Base-by-base conservation (phyloP, 495 filamentous ascomycete species). In the Annulohypoxylon moriforme region DNA sequence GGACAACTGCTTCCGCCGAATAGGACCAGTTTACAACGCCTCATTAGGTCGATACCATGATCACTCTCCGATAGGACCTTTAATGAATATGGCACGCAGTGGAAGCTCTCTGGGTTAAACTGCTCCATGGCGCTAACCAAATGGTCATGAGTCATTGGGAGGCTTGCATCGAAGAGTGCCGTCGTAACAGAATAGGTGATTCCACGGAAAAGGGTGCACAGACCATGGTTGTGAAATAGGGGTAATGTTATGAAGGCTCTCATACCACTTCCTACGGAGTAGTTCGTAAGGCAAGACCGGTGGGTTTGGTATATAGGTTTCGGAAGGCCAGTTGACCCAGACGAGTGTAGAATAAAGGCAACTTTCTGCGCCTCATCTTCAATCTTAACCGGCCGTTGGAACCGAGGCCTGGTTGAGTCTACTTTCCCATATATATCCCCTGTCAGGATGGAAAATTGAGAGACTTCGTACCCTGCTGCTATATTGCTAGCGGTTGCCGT, bases 301-400 rank as follows among this genome's bases (percentile, higher is more conserved):
- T 81, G 77, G 14, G 47, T 73, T 29, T 78, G 74, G 49, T 64
- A 77, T 52, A 80, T 78, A 11, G 88, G 85, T 58, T 90, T 89
- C 0, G 87, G 87, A 9, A 81, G 81, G 0, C 88, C 88, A 5
- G 87, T 90, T 4, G 85, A 88, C 1, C 88, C 88, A 20, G 61
- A 73, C 13, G 82, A 84, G 56, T 86, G 84, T 20, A 86, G 78
- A 18, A 86, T 80, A 44, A 80, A 71, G 14, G 72, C 76, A 7
- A 70, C 66, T 16, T 64, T 75, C 34, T 77, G 60, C 0, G 57
- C 36, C 53, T 80, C 77, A 24, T 70, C 46, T 42, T 69, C 68
- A 29, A 66, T 50, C 29, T 77, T 50, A 4, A 65, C 61, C 6
- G 31, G 50, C 11, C 69, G 64, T 46, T 68, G 33, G 38, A 68